phyloP scores from a whole-genome alignment of 345 rosid species.

The Eucalyptus brandiana region DNA sequence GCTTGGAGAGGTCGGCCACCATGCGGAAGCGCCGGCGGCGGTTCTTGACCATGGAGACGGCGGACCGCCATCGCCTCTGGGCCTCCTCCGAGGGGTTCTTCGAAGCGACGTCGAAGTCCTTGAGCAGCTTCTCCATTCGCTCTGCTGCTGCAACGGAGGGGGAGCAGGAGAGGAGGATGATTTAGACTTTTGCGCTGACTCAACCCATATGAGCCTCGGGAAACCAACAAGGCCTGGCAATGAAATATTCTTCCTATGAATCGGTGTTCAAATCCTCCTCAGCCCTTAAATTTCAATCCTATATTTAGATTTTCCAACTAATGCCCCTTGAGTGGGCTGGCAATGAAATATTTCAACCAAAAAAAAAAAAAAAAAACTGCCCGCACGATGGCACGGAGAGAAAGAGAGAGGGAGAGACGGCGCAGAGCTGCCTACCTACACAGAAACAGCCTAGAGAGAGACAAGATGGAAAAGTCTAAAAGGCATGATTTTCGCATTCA shows the following conservation, averaged over 20 bases:
- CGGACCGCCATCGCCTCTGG: conserved; percentile 49
- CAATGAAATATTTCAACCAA: too few relatives aligned
- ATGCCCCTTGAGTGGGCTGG: accelerated
- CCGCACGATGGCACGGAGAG: too few relatives aligned
- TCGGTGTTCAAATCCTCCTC: too few relatives aligned
- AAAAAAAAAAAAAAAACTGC: neutral
- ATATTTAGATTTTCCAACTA: too few relatives aligned
- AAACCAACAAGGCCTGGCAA: accelerated
- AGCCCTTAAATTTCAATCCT: too few relatives aligned
- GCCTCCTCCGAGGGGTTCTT: conserved; percentile 70
- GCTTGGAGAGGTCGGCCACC: conserved; percentile 59
- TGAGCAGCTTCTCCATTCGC: conserved; percentile 33
- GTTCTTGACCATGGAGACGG: conserved; percentile 60
- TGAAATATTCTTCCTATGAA: too few relatives aligned
- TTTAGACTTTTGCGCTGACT: neutral
- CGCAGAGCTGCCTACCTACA: too few relatives aligned
- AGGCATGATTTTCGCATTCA: neutral
- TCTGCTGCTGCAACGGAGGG: neutral
- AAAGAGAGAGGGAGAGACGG: too few relatives aligned
- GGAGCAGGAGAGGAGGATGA: too few relatives aligned
- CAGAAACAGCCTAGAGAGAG: neutral
- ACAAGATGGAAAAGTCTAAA: neutral
- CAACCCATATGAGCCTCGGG: accelerated
- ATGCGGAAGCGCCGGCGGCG: conserved; percentile 68
- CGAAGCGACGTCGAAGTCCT: conserved; percentile 44